Evolutionary conservation across 2,329 filamentous ascomycete genomes (phyloP).

Genomic region (Botrytis fabae): DNA sequence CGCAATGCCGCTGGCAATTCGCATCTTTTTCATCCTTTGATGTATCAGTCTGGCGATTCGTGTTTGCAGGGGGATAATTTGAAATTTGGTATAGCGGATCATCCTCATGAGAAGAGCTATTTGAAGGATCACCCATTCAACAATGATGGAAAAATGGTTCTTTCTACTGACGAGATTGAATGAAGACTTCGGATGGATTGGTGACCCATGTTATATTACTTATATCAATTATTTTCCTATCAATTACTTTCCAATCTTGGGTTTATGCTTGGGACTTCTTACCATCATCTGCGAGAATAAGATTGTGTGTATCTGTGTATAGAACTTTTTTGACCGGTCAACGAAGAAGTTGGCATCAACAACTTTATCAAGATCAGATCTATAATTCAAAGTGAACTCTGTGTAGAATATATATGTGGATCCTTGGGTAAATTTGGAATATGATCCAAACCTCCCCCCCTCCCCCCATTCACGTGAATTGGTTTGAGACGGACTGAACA

Average conservation of each 20-base stretch:
- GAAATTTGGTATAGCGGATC: constrained; percentile 21
- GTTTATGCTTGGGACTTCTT: neutral
- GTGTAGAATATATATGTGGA: neutral
- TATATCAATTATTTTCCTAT: neutral
- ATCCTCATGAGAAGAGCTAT: constrained; percentile 9
- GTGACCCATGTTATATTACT: neutral
- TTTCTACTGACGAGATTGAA: constrained; percentile 1
- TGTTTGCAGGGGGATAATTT: constrained; percentile 9
- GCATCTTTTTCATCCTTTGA: neutral
- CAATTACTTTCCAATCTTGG: neutral
- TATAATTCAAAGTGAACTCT: neutral
- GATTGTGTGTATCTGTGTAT: neutral
- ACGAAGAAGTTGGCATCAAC: neutral
- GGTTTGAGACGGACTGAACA: neutral
- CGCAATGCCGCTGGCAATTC: neutral
- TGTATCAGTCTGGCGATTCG: constrained; percentile 5
- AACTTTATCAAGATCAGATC: neutral
- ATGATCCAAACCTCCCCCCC: neutral
- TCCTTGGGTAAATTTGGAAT: neutral
- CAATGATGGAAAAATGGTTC: constrained; percentile 1
- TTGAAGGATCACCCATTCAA: constrained; percentile 18
- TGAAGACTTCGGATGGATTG: neutral
- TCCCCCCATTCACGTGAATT: neutral
- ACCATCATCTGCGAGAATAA: neutral
- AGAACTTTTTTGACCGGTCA: neutral